Evolutionary conservation across 2,329 filamentous ascomycete species (phyloP).

Genomic region (Aspergillus phoenicis): DNA sequence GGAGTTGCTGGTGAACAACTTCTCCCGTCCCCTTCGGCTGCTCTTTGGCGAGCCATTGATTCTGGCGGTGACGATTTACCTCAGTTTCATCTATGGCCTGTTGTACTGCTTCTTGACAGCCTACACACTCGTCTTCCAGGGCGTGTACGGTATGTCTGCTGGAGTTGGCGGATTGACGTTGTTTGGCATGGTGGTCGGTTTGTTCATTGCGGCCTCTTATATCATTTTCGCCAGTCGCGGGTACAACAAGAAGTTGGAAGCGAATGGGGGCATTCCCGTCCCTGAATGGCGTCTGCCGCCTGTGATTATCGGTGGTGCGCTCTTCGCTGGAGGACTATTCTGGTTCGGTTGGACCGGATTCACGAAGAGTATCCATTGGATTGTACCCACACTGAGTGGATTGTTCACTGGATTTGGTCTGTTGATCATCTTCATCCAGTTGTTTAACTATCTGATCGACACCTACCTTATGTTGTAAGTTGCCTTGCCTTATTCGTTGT

Average conservation of each 20-base stretch:
- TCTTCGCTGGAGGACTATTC: conserved; percentile 66
- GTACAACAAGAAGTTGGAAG: conserved; percentile 69
- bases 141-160: conserved; percentile 67
- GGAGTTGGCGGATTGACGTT: conserved; percentile 77
- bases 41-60: conserved; percentile 48
- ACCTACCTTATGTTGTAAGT: conserved; percentile 54
- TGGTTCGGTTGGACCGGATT: conserved; percentile 77
- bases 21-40: conserved; percentile 46
- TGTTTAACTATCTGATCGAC: conserved; percentile 63
- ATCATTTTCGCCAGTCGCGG: conserved; percentile 67
- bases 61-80: conserved; percentile 43
- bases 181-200: conserved; percentile 78
- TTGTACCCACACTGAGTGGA: conserved; percentile 49
- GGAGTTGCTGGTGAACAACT: conserved; percentile 51
- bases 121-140: conserved; percentile 41
- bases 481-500: not conserved
- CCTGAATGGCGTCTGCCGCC: conserved; percentile 62
- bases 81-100: conserved; percentile 42
- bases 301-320: conserved; percentile 54
- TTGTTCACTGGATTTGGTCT: conserved; percentile 61
- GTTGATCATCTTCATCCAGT: conserved; percentile 59
- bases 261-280: conserved; percentile 62
- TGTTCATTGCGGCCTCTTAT: conserved; percentile 66
- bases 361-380: conserved; percentile 44
- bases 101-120: conserved; percentile 42